Percentiles rank a stretch among this genome's conserved stretches.
Evolutionary conservation across 1,284 basidiomycete genomes (phyloP).

Genomic region (Trametes pubescens): DNA sequence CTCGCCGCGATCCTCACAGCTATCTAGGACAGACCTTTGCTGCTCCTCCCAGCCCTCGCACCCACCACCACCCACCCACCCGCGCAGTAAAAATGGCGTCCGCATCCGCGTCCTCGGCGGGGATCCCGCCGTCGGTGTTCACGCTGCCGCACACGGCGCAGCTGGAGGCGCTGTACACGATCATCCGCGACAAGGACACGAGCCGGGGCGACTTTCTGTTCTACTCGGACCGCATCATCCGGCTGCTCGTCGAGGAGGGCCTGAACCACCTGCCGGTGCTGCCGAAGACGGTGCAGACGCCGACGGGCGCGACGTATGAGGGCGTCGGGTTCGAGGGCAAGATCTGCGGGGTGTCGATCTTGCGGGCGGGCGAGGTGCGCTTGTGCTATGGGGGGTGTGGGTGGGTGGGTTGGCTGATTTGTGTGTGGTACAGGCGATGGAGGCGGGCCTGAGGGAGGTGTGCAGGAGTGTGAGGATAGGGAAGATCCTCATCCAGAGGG

Average conservation of each 20-base stretch:
- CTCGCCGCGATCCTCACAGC: background rate
- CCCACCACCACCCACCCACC: background rate
- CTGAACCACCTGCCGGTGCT: conserved; percentile 95
- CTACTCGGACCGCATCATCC: conserved; percentile 87
- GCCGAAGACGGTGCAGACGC: conserved; percentile 82
- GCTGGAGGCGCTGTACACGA: conserved; percentile 95
- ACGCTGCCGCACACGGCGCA: conserved; percentile 89
- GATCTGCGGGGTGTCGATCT: conserved; percentile 94
- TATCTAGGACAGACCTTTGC: background rate
- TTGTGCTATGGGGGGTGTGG: background rate
- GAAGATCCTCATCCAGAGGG: conserved; percentile 94
- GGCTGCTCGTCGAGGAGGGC: conserved; percentile 84
- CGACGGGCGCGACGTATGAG: conserved; percentile 84
- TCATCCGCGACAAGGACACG: conserved; percentile 90
- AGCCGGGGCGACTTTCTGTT: conserved; percentile 96
- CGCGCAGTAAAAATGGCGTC: conserved; percentile 36
- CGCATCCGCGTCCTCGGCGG: conserved; percentile 45
- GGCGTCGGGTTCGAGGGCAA: conserved; percentile 94
- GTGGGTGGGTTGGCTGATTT: background rate
- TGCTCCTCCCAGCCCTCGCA: background rate
- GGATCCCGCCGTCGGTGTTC: conserved; percentile 81
- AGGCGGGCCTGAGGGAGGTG: conserved; percentile 91
- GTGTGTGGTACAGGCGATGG: conserved; percentile 76
- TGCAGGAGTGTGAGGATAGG: conserved; percentile 93
- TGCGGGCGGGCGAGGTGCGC: conserved; percentile 83